Evolutionary conservation across 345 rosid species (phyloP), one percentile per base, ranked within the genome.

Genomic region (Bruguiera gymnorhiza): DNA sequence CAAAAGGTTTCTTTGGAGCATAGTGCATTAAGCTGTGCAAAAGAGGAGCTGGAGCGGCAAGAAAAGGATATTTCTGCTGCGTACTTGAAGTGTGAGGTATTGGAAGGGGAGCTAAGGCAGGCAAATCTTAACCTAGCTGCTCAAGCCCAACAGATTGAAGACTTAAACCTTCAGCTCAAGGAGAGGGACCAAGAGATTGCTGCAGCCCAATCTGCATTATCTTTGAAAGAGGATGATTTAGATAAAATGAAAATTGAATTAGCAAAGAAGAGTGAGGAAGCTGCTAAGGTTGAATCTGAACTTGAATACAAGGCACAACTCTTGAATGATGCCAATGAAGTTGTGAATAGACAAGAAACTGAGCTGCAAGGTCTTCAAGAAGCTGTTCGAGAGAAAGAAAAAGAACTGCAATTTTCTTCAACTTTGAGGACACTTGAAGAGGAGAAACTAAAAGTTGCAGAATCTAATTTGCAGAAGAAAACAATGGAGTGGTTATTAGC

Each of bases 401-500:
- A 94, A 81, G 86, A 89, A 63, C 75, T 94, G 29, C 80, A 87
- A 72, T 68, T 72, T 77, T 81, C 86, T 6, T 29, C 30, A 74
- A 71, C 70, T 66, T 34, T 54, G 11, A 85, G 82, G 79, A 83
- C 76, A 78, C 80, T 77, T 34, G 95, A 89, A 56, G 85, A 77
- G 74, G 90, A 86, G 75, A 87, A 91, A 83, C 82, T 87, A 37
- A 81, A 83, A 80, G 83, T 36, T 74, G 81, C 82, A 6, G 88
- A 85, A 73, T 78, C 80, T 60, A 87, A 73, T 62, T 83, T 94
- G 86, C 84, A 84, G 84, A 83, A 84, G 64, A 94, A 73, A 79
- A 80, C 96, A 13, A 82, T 65, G 78, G 86, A 86, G 71, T 91
- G 97, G 97, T 76, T 94, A 64, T 63, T 86, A 52, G 84, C 86